Conservation (phyloP, 2,329 filamentous ascomycete genomes). For the Cladosporium cucumerinum region DNA sequence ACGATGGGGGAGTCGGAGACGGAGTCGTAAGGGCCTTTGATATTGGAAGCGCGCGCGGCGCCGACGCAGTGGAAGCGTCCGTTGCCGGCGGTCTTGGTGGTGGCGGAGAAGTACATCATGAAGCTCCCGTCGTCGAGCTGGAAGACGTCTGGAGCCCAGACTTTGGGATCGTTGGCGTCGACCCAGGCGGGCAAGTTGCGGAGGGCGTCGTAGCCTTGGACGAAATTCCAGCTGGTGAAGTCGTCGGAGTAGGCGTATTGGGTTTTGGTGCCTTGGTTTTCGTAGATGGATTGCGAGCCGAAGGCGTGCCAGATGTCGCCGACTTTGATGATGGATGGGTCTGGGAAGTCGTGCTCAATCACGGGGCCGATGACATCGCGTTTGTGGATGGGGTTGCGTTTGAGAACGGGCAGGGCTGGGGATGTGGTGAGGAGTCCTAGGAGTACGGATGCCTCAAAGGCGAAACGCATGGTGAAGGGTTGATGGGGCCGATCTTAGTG, state of each 20-base stretch:
- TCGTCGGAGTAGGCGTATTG: conserved; percentile 36
- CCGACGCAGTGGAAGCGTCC: conserved; percentile 29
- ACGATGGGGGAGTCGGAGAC: conserved; percentile 24
- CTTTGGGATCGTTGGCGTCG: conserved; percentile 21
- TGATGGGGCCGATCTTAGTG: neutral
- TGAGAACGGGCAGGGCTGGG: neutral
- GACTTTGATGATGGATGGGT: conserved; percentile 35
- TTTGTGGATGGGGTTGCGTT: neutral
- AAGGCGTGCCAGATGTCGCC: conserved; percentile 37
- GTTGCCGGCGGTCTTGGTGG: conserved; percentile 25
- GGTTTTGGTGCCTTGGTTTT: conserved; percentile 28
- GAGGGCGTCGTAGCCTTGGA: conserved; percentile 32
- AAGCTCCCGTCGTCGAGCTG: conserved; percentile 26
- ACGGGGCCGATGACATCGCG: conserved; percentile 16
- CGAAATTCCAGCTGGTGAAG: conserved; percentile 32
- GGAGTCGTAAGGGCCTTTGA: conserved; percentile 28
- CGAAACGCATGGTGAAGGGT: neutral
- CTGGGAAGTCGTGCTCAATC: conserved; percentile 33
- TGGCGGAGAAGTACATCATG: conserved; percentile 32
- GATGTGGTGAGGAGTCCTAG: neutral
- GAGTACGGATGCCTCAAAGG: neutral
- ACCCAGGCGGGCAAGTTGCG: conserved; percentile 30
- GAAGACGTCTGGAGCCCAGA: conserved; percentile 38
- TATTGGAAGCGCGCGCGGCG: conserved; percentile 23
- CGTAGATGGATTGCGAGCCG: conserved; percentile 30